phyloP scores from a whole-genome alignment of 495 filamentous ascomycete genomes.

The Aspergillus funiculosus region DNA sequence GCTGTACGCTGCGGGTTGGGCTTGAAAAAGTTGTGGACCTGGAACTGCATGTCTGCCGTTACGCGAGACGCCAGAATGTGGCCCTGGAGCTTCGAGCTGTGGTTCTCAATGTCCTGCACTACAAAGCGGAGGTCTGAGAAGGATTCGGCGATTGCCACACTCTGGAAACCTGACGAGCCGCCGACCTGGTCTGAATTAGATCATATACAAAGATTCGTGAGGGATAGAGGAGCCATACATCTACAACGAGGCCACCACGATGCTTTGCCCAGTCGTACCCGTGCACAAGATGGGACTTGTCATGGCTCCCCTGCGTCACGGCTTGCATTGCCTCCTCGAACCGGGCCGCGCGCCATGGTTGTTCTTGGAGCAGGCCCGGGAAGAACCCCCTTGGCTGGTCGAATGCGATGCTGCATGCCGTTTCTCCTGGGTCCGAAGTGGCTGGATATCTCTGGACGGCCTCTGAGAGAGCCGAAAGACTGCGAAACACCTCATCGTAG shows the following conservation, averaged over 20 bases:
- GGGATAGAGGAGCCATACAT: neutral
- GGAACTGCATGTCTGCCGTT: neutral
- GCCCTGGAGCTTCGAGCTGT: neutral
- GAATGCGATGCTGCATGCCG: neutral
- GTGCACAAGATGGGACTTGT: neutral
- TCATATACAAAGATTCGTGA: neutral
- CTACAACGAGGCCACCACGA: neutral
- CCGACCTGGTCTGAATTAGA: neutral
- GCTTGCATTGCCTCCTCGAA: conserved; percentile 4
- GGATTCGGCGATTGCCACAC: neutral
- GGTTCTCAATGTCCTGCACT: conserved; percentile 6
- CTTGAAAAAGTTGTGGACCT: conserved; percentile 2
- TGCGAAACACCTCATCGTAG: conserved; percentile 6
- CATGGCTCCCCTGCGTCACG: conserved; percentile 2
- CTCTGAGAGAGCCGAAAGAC: neutral
- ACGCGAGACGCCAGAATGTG: neutral
- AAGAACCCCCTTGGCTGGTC: conserved; percentile 2
- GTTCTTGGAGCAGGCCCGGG: neutral
- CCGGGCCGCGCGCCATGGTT: neutral
- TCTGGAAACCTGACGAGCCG: conserved; percentile 3
- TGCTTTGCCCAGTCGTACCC: conserved; percentile 4
- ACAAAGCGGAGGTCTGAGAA: neutral
- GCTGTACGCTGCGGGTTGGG: neutral
- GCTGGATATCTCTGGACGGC: neutral
- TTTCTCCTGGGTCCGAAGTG: neutral